Evolutionary conservation across 1,139 yeast species (phyloP).

Genomic region (Pichia sp.): DNA sequence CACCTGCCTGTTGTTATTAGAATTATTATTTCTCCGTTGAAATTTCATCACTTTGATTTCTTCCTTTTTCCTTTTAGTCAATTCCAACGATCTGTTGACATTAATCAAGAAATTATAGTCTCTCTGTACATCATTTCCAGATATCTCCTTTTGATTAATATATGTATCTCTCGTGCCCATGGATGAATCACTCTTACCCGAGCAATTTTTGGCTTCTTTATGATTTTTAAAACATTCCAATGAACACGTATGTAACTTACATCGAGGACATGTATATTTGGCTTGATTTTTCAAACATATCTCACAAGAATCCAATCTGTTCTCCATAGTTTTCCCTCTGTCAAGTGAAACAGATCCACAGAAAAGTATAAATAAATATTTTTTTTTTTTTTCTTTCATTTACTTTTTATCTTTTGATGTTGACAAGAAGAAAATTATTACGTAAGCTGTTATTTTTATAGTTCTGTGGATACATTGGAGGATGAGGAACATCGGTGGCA

Average conservation of each 20-base stretch:
- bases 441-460: no score
- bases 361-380: no score
- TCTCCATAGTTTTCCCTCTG: neutral
- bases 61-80: constrained; percentile 39
- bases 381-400: no score
- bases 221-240: constrained; percentile 64
- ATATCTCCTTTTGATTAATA: constrained; percentile 38
- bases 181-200: constrained; percentile 49
- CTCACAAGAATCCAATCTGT: constrained; percentile 31
- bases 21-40: constrained; percentile 7
- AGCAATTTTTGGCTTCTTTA: constrained; percentile 53
- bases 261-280: constrained; percentile 84
- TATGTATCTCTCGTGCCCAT: constrained; percentile 38
- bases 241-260: constrained; percentile 61
- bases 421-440: no score
- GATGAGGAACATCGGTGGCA: no score
- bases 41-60: constrained; percentile 11
- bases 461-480: no score
- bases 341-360: no score
- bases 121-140: constrained; percentile 48
- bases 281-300: constrained; percentile 27
- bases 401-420: no score
- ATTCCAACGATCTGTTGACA: constrained; percentile 48
- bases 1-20: constrained; percentile 23
- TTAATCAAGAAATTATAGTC: constrained; percentile 72